A percentile compares a stretch with the other conserved stretches of the same genome.
phyloP scores from a whole-genome alignment of 2,329 filamentous ascomycete species.

The Sporothrix schenckii region DNA sequence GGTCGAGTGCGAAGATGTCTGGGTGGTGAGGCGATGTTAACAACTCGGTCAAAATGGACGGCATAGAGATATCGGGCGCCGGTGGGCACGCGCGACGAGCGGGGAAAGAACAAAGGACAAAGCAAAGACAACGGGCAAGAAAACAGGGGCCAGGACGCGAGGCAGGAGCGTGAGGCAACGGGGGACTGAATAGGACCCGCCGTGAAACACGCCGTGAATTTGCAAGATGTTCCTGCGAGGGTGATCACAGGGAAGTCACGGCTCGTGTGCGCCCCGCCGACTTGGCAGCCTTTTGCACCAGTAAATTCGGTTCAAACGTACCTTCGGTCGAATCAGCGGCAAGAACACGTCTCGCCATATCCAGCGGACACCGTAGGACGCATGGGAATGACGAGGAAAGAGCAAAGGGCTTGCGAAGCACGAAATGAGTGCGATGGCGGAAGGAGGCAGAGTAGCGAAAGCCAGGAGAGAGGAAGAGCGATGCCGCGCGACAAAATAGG shows the following conservation, averaged over 20 bases:
- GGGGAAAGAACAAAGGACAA: constrained; percentile 4
- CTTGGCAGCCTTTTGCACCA: not conserved
- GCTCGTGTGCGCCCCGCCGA: not conserved
- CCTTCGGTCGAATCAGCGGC: constrained; percentile 24
- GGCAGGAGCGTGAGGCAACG: not conserved
- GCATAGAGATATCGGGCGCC: not conserved
- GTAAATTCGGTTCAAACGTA: constrained; percentile 18
- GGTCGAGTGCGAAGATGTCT: constrained; percentile 5
- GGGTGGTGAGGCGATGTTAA: constrained; percentile 6
- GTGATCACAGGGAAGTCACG: constrained; percentile 9
- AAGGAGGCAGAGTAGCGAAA: not conserved
- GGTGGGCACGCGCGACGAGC: not conserved
- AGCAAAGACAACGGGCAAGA: not conserved
- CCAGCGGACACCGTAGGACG: not conserved
- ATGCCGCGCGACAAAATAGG: constrained; percentile 18
- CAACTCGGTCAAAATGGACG: not conserved
- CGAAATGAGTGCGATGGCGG: not conserved
- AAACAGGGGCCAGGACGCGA: not conserved
- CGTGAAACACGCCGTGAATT: constrained; percentile 16
- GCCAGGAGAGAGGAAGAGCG: not conserved
- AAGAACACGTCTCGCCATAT: constrained; percentile 24
- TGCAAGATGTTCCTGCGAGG: constrained; percentile 2
- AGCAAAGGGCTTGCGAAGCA: not conserved
- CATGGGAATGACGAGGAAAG: not conserved
- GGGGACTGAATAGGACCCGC: not conserved